Percentiles rank a stretch among this genome's conserved stretches.
Conservation (phyloP, 2,329 filamentous ascomycete genomes). For the Fonsecaea nubica region DNA sequence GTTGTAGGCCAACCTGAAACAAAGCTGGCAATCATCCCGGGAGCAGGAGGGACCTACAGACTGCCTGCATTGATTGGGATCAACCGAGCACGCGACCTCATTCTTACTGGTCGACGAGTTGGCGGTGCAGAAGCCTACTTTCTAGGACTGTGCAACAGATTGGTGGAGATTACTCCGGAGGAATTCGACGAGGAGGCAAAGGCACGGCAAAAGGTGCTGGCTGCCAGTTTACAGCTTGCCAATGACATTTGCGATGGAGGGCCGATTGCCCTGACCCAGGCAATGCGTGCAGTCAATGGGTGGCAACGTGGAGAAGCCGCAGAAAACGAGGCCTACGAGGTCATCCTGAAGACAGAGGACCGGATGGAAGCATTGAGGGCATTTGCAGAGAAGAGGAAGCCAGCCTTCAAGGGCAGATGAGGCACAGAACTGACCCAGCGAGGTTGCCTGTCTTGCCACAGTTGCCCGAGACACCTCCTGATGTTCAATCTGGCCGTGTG, state of each 20-base stretch:
- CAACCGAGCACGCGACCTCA: conserved; percentile 82
- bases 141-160: conserved; percentile 84
- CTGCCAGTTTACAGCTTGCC: conserved; percentile 78
- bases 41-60: conserved; percentile 89
- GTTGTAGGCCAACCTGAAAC: conserved; percentile 88
- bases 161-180: conserved; percentile 76
- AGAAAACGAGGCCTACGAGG: conserved; percentile 87
- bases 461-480: neutral
- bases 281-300: conserved; percentile 76
- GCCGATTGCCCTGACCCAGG: conserved; percentile 80
- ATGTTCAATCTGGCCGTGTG: conserved; percentile 1
- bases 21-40: conserved; percentile 89
- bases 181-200: conserved; percentile 59
- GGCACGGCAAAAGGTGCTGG: conserved; percentile 72
- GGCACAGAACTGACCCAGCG: neutral
- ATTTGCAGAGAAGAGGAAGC: conserved; percentile 78
- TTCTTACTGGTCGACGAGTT: conserved; percentile 88
- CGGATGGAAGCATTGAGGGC: conserved; percentile 85
- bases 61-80: conserved; percentile 82
- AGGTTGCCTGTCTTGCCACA: neutral
- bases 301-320: conserved; percentile 70
- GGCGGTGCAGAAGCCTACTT: conserved; percentile 86
- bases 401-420: conserved; percentile 63
- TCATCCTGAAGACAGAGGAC: conserved; percentile 83
- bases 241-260: conserved; percentile 88